phyloP scores from a whole-genome alignment of 352 stramenopile genomes.

The Phytophthora boehmeriae region DNA sequence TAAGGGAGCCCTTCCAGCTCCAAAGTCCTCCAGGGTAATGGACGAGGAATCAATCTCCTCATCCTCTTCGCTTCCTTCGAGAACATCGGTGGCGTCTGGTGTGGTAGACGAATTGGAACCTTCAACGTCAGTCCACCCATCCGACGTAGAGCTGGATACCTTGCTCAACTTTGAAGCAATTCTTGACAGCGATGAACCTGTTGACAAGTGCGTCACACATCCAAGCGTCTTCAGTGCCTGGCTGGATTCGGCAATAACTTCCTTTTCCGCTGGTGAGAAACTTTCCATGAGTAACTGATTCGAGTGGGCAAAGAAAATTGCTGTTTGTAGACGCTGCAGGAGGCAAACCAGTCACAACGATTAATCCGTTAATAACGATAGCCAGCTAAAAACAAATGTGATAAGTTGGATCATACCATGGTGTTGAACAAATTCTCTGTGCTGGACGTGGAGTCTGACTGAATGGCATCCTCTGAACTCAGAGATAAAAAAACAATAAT shows the following conservation, averaged over 20 bases:
- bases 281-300: constrained; percentile 58
- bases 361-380: neutral
- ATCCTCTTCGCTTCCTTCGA: constrained; percentile 37
- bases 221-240: constrained; percentile 21
- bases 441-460: constrained; percentile 35
- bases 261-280: constrained; percentile 52
- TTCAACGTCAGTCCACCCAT: constrained; percentile 49
- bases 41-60: constrained; percentile 31
- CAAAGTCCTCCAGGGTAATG: constrained; percentile 73
- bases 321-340: constrained; percentile 62
- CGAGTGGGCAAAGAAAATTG: constrained; percentile 77
- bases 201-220: constrained; percentile 11
- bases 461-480: constrained; percentile 44
- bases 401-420: constrained; percentile 40
- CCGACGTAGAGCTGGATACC: constrained; percentile 38
- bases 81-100: constrained; percentile 25
- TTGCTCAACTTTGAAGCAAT: constrained; percentile 31
- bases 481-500: neutral
- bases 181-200: constrained; percentile 10
- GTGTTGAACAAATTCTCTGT: constrained; percentile 62
- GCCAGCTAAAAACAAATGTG: neutral
- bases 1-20: constrained; percentile 40
- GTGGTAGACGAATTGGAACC: constrained; percentile 36
- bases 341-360: neutral
- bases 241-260: constrained; percentile 58